These are phyloP conservation scores for Trypanosoma rangeli DNA, from an alignment of 208 protist genomes.

Conservation along the genomic window DNA sequence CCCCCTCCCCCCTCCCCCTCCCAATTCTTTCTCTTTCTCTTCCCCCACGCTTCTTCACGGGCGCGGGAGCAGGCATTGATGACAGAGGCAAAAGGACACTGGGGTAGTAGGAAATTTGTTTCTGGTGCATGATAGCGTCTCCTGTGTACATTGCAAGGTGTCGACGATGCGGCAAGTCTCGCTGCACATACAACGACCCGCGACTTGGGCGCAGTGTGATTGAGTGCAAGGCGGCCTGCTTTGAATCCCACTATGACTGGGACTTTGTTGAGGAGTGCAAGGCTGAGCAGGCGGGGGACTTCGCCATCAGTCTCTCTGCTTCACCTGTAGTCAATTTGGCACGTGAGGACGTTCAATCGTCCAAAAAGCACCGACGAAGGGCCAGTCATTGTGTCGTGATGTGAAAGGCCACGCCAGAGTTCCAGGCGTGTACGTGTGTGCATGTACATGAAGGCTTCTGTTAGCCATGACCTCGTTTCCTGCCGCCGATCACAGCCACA, in stretches of 20 bases:
- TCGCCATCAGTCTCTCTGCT: background rate
- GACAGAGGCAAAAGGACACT: background rate
- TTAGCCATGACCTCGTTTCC: background rate
- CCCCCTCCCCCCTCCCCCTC: no score
- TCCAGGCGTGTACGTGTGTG: background rate
- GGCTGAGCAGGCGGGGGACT: constrained; percentile 1
- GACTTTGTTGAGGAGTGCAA: constrained; percentile 33
- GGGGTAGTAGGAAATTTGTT: background rate
- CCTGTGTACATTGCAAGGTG: constrained; percentile 42
- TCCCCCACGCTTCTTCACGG: background rate
- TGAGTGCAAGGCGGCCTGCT: constrained; percentile 42
- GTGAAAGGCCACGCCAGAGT: background rate
- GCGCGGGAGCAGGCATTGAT: background rate
- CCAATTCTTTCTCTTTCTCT: no score
- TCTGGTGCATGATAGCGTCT: background rate
- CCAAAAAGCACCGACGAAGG: background rate
- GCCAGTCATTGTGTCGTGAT: background rate
- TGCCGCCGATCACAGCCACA: background rate
- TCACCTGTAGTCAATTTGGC: background rate
- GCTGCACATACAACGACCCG: constrained; percentile 55
- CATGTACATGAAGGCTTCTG: background rate
- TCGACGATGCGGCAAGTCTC: constrained; percentile 41
- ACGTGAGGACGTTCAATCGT: background rate
- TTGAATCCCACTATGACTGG: constrained; percentile 49
- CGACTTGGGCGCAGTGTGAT: constrained; percentile 39